Conservation (phyloP, 495 filamentous ascomycete species). For the Gamarada debralockiae region DNA sequence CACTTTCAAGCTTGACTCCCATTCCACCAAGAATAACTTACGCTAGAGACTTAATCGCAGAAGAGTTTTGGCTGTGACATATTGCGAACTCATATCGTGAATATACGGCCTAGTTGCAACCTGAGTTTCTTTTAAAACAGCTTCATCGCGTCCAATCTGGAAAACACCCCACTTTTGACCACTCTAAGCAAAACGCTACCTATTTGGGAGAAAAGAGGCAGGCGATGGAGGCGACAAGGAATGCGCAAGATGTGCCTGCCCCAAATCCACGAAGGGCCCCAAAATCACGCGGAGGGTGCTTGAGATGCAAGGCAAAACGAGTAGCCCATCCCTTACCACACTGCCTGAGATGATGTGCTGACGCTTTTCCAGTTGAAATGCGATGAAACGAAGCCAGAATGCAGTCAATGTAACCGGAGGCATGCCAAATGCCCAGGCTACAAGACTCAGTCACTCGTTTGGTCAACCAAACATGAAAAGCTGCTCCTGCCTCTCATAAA, state of each 20-base stretch:
- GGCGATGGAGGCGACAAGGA: not conserved
- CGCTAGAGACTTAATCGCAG: no score
- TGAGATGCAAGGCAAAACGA: constrained; percentile 48
- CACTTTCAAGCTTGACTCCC: no score
- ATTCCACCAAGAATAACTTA: no score
- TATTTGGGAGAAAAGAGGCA: no score
- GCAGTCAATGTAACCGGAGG: constrained; percentile 46
- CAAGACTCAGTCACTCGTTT: constrained; percentile 42
- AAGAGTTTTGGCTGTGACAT: no score
- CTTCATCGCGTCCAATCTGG: no score
- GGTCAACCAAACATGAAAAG: constrained; percentile 50
- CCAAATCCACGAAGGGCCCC: constrained; percentile 20
- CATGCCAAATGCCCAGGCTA: constrained; percentile 51
- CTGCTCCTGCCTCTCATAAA: constrained; percentile 6
- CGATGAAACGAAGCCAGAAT: constrained; percentile 50
- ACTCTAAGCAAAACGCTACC: no score
- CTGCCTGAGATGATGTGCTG: not conserved
- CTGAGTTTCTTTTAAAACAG: no score
- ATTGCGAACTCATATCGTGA: no score
- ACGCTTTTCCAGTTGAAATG: constrained; percentile 46
- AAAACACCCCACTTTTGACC: no score
- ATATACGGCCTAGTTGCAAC: no score
- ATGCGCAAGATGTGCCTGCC: not conserved
- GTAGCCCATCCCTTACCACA: constrained; percentile 24
- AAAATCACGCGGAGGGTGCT: constrained; percentile 20